Base-by-base conservation (phyloP, 1,284 basidiomycete species). In the Trametes pubescens region DNA sequence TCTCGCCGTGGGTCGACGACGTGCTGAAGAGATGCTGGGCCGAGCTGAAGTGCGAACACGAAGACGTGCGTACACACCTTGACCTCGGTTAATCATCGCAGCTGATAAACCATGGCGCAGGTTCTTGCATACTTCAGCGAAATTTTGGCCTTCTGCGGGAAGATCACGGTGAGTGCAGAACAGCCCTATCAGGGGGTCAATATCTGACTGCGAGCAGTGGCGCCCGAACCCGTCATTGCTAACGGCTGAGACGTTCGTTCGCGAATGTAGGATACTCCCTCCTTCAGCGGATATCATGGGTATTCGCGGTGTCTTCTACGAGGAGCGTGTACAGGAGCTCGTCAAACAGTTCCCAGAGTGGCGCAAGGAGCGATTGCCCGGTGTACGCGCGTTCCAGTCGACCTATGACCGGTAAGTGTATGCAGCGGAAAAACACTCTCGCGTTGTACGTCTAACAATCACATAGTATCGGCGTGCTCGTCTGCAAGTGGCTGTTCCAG, bases 401-500 rank as follows among this genome's bases (percentile, higher is more conserved):
- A 88, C 84, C 18, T 96, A 96, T 73, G 94, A 97, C 74, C 86
- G 88, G 82, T 55, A 22, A 26, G 43, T 2, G 7, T n/a, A 7
- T 24, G 13, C 9, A 24, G 44, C 14, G 13, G 24, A 11, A 26
- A 2, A 18, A 24, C 34, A 4, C 6, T 13, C 0, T 4, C 5
- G 2, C 53, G 37, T 62, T 37, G 58, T 44, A n/a, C 34, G 14
- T 64, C 48, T 62, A 22, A 46, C 37, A 11, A 34, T n/a, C 26
- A 43, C 24, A 24, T 71, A 87, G 88, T 66, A 87, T 89, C 57
- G 88, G 85, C 9, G 79, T 88, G 29, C 82, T 85, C 14, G 83
- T 92, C 24, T 90, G 92, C 79, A 88, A 87, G 72, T 94, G 92
- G 90, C 78, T 94, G 32, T 89, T 87, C 74, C 85, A 89, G 70